Base-by-base conservation (phyloP, 1,284 basidiomycete genomes). In the Abortiporus biennis region DNA sequence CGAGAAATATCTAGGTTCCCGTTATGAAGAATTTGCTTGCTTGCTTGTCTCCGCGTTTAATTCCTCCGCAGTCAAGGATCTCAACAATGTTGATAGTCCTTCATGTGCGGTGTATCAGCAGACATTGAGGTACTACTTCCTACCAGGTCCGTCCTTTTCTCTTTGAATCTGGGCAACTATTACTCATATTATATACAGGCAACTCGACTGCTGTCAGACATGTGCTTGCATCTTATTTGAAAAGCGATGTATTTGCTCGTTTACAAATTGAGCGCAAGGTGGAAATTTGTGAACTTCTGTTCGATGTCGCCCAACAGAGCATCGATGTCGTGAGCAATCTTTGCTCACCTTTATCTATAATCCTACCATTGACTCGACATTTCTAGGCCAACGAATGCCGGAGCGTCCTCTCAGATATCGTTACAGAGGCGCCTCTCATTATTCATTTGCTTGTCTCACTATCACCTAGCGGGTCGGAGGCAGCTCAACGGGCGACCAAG, bases 31-130 rank as follows among this genome's bases (percentile, higher is more conserved):
- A 3, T 73, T 84, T 39, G 59, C 66, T 2, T 60, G 65, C 11
- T 65, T 81, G 3, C 55, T 82, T 4, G 58, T 84, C 11, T 67
- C 72, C 1, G 68, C 71, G 1, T 81, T 84, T 54, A 78, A 89
- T 48, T 56, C 52, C 0, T 65, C 76, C 0, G 58, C 68, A 12
- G 55, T 67, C 1, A 47, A 57, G 2, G 65, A 67, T 30, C 58
- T 87, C 34, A 75, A 76, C 45, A 68, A 78, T 20, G 44, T 51
- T 11, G 56, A 65, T 11, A 66, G 64, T 13, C 52, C 63, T 13
- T 53, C 68, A 0, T 84, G 85, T 78, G 54, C 62, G 0, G 51
- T 66, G 3, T 81, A 78, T 46, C 27, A 70, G 23, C 56, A 63
- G 12, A 50, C 69, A 2, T 44, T 85, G n/a, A 62, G 57, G 13